Percentiles rank a stretch among this genome's conserved stretches.
phyloP scores from a whole-genome alignment of 2,329 filamentous ascomycete species.

The Fusarium irregulare region DNA sequence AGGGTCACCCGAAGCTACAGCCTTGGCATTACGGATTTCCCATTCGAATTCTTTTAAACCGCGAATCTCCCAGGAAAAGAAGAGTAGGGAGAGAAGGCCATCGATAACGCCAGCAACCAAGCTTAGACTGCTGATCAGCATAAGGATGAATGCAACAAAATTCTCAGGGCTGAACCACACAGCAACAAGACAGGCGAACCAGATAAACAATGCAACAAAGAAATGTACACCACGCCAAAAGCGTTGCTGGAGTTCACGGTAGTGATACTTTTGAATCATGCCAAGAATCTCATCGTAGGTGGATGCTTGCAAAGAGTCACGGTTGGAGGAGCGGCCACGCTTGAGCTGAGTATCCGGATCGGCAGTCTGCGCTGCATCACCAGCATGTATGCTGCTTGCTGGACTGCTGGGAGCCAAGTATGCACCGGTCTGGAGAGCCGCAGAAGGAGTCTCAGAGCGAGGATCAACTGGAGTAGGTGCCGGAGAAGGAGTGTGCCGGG shows the following conservation, averaged over 20 bases:
- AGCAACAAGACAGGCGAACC: slow-evolving; percentile 79
- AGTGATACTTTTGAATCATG: slow-evolving; percentile 74
- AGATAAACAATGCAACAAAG: slow-evolving; percentile 71
- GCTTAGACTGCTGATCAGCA: slow-evolving; percentile 81
- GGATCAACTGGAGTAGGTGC: slow-evolving; percentile 26
- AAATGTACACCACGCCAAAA: slow-evolving; percentile 81
- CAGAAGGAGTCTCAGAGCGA: slow-evolving; percentile 37
- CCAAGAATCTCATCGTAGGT: slow-evolving; percentile 68
- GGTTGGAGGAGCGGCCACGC: slow-evolving; percentile 34
- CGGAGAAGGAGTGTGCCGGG: slow-evolving; percentile 55
- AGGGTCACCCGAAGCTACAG: slow-evolving; percentile 51
- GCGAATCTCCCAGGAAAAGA: slow-evolving; percentile 85
- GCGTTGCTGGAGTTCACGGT: slow-evolving; percentile 78
- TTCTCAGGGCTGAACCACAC: slow-evolving; percentile 87
- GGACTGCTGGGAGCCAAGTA: slow-evolving; percentile 42
- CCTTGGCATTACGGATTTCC: slow-evolving; percentile 81
- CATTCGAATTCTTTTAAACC: slow-evolving; percentile 91
- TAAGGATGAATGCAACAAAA: slow-evolving; percentile 82
- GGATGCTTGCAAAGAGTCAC: slow-evolving; percentile 31
- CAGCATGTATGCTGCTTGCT: slow-evolving; percentile 40
- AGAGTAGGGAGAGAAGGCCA: slow-evolving; percentile 86
- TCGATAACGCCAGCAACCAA: slow-evolving; percentile 82
- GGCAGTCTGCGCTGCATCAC: slow-evolving; percentile 35
- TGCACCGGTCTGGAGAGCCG: slow-evolving; percentile 44
- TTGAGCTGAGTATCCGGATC: slow-evolving; percentile 51